Conservation (phyloP, 352 stramenopile genomes). For the Globisporangium cylindrosporum region DNA sequence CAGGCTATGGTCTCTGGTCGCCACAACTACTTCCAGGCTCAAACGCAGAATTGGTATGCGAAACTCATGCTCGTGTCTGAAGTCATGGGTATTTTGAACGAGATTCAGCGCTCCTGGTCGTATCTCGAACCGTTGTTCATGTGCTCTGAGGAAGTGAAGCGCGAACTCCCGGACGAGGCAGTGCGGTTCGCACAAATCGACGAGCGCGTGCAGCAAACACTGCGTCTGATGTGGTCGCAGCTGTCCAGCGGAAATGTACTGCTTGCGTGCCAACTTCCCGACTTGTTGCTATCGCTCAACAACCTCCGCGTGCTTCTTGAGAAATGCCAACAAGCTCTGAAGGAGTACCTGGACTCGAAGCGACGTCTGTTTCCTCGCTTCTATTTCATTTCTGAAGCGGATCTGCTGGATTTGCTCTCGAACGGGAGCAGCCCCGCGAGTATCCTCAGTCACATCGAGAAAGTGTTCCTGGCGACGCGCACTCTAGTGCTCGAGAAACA, state of each 20-base stretch:
- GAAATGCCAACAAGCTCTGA: constrained; percentile 91
- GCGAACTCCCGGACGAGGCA: constrained; percentile 90
- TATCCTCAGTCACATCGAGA: constrained; percentile 91
- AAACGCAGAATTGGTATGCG: constrained; percentile 51
- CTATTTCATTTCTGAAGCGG: constrained; percentile 95
- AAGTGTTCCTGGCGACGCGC: constrained; percentile 75
- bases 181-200: constrained; percentile 89
- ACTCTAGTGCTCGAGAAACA: constrained; percentile 65
- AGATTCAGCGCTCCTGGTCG: constrained; percentile 95
- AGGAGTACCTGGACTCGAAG: constrained; percentile 94
- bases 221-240: constrained; percentile 78
- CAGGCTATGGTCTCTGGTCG: constrained; percentile 90
- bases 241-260: constrained; percentile 67
- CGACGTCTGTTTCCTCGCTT: constrained; percentile 91
- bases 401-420: constrained; percentile 93
- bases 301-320: constrained; percentile 82
- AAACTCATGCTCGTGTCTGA: constrained; percentile 80
- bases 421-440: constrained; percentile 88
- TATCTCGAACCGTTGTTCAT: constrained; percentile 96
- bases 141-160: constrained; percentile 92
- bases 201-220: constrained; percentile 57
- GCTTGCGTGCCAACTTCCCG: constrained; percentile 77
- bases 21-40: constrained; percentile 66
- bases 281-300: constrained; percentile 70
- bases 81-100: constrained; percentile 79